Evolutionary conservation across 805 yeast species (phyloP).

Genomic region (Barnettozyma botsteinii): DNA sequence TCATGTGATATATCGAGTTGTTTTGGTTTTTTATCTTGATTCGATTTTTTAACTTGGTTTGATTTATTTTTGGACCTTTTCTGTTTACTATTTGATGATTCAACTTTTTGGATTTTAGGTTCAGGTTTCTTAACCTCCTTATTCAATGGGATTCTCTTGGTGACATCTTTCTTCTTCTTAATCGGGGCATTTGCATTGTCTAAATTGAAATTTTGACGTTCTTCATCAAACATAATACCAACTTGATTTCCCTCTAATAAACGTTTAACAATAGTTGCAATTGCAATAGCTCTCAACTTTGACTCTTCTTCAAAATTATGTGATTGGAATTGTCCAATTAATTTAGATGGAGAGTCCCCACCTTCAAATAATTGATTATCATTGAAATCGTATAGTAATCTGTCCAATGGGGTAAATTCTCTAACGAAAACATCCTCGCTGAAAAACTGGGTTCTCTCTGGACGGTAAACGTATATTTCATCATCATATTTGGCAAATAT

Average conservation of each 20-base stretch:
- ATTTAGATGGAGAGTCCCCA: slow-evolving; percentile 12
- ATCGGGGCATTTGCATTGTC: slow-evolving; percentile 9
- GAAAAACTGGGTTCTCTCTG: slow-evolving; percentile 49
- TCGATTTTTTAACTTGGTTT: not conserved
- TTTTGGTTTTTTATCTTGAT: not conserved
- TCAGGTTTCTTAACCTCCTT: not conserved
- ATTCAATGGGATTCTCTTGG: not conserved
- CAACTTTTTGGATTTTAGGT: not conserved
- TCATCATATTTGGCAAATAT: slow-evolving; percentile 15
- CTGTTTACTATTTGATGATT: not conserved
- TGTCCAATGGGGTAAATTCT: slow-evolving; percentile 53
- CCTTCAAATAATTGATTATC: slow-evolving; percentile 31
- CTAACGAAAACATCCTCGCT: slow-evolving; percentile 58
- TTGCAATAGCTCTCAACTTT: slow-evolving; percentile 28
- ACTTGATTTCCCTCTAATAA: slow-evolving; percentile 25
- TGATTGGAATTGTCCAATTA: slow-evolving; percentile 22
- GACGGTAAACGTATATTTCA: slow-evolving; percentile 26
- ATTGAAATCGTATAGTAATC: slow-evolving; percentile 53
- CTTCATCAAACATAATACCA: slow-evolving; percentile 26
- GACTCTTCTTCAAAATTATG: slow-evolving; percentile 29
- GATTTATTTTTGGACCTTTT: not conserved
- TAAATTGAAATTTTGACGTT: slow-evolving; percentile 12
- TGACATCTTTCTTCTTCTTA: slow-evolving; percentile 1
- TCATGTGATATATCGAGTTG: too few relatives aligned
- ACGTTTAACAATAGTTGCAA: slow-evolving; percentile 29